phyloP scores from a whole-genome alignment of 495 filamentous ascomycete species.

The Acidomyces sp. region DNA sequence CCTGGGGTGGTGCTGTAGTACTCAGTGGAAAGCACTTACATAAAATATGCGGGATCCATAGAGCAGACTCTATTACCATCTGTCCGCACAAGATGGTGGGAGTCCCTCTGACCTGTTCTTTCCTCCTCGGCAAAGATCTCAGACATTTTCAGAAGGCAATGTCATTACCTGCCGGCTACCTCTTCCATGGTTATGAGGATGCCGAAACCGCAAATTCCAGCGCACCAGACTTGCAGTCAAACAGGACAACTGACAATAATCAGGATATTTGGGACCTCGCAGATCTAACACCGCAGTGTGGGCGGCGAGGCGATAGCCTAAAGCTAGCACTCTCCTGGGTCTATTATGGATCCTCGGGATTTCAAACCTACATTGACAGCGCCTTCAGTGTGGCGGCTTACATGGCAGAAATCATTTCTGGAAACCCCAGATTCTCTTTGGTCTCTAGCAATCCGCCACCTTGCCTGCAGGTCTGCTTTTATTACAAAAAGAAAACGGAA shows the following conservation, averaged over 20 bases:
- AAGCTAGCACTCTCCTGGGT: conserved; percentile 81
- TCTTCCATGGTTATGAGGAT: conserved; percentile 18
- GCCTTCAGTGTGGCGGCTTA: conserved; percentile 56
- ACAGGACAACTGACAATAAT: conserved; percentile 40
- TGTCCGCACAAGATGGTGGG: conserved; percentile 98
- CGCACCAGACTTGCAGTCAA: neutral
- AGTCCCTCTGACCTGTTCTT: conserved; percentile 79
- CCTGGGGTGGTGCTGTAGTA: conserved; percentile 75
- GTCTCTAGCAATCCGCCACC: conserved; percentile 66
- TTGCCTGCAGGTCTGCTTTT: conserved; percentile 92
- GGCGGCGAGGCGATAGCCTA: conserved; percentile 67
- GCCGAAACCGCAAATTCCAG: conserved; percentile 5
- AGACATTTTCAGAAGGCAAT: conserved; percentile 66
- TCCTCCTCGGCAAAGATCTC: conserved; percentile 66
- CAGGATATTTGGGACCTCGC: conserved; percentile 77
- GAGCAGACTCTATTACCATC: conserved; percentile 67
- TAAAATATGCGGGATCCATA: conserved; percentile 49
- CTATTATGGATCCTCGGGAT: conserved; percentile 62
- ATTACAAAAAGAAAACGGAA: conserved; percentile 53
- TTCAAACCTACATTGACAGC: conserved; percentile 42
- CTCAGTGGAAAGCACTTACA: conserved; percentile 54
- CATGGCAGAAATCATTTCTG: conserved; percentile 44
- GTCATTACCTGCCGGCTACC: conserved; percentile 71
- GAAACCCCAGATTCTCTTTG: conserved; percentile 49
- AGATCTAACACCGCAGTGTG: conserved; percentile 85